Base-by-base conservation (phyloP, 305 asterid genomes). In the Salvia sclarea region DNA sequence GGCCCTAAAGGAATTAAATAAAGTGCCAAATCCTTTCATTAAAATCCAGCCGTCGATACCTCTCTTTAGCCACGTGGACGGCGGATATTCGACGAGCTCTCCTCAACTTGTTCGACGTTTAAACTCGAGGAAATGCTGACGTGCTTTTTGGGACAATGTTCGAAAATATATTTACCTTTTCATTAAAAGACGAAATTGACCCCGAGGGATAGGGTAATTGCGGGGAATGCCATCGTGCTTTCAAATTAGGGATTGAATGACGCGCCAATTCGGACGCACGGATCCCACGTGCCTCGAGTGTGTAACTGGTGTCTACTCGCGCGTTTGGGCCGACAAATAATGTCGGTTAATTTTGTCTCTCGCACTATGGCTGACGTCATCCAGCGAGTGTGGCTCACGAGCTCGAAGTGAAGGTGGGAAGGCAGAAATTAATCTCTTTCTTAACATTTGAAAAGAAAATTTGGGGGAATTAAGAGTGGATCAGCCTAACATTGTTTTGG, bases 141-240 rank as follows among this genome's bases (percentile, higher is more conserved):
- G 68, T 57, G 64, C 54, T 43, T 66, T 30, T 25, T 0, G 2
- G 3, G 58, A 58, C n/a, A 31, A 41, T 54, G 56, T n/a, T 38
- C 11, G 9, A 31, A 50, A 64, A 41, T n/a, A 22, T 41, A 21
- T 61, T 64, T 11, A 17, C 60, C 40, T 17, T 59, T 60, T 5
- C 4, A 7, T 0, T 0, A 8, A 37, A 2, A 16, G 0, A 8
- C 44, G 0, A 13, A 11, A 30, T 33, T 73, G 71, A 41, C 76
- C 79, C 41, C n/a, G 1, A 9, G 24, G 6, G 9, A 28, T 2
- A 2, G 10, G 0, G 14, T 2, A 64, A 64, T 66, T 64, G 47
- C 80, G 49, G 20, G 6, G 7, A 40, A 16, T 70, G 61, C 80
- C 85, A 73, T 64, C 40, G 40, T 1, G 8, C 45, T 47, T 79